Conservation (phyloP, 768 basidiomycete species). For the Xerocomellus chrysenteron region DNA sequence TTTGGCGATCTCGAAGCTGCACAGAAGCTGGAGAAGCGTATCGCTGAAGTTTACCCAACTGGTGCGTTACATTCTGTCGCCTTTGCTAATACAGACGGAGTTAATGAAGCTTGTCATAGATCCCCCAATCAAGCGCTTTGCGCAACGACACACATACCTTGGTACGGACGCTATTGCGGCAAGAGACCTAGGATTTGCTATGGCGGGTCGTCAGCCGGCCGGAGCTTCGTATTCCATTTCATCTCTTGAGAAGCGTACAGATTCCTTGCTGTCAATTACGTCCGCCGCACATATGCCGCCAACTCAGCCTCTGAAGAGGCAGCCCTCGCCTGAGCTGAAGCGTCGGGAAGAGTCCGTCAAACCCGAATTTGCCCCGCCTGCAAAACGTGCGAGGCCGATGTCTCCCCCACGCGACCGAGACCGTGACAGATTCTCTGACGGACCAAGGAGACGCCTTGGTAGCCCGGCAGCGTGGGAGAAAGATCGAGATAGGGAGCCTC, state of each 20-base stretch:
- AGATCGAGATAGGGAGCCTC: conserved; percentile 44
- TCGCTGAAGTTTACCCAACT: conserved; percentile 82
- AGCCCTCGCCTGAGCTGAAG: conserved; percentile 36
- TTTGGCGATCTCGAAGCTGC: conserved; percentile 90
- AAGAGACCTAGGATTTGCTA: conserved; percentile 82
- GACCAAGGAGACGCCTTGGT: conserved; percentile 39
- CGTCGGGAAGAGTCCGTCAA: conserved; percentile 44
- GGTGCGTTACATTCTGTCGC: conserved; percentile 46
- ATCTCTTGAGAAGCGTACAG: conserved; percentile 36
- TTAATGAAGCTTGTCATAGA: conserved; percentile 45
- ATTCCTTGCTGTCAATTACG: conserved; percentile 35
- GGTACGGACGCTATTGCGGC: conserved; percentile 86
- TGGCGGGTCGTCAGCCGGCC: conserved; percentile 35
- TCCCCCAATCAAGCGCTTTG: conserved; percentile 87
- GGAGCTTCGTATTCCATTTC: conserved; percentile 20
- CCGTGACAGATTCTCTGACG: conserved; percentile 41
- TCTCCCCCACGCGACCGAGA: conserved; percentile 53
- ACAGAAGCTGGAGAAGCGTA: conserved; percentile 85
- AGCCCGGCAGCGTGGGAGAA: conserved; percentile 44
- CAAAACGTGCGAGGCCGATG: conserved; percentile 45
- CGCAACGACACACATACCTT: conserved; percentile 70
- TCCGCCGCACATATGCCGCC: conserved; percentile 28
- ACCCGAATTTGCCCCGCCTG: conserved; percentile 39
- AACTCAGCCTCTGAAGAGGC: conserved; percentile 28
- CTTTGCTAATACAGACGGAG: not conserved